These are phyloP conservation scores for Silene latifolia DNA, from an alignment of 148 eudicot genomes.

Conservation along the genomic window DNA sequence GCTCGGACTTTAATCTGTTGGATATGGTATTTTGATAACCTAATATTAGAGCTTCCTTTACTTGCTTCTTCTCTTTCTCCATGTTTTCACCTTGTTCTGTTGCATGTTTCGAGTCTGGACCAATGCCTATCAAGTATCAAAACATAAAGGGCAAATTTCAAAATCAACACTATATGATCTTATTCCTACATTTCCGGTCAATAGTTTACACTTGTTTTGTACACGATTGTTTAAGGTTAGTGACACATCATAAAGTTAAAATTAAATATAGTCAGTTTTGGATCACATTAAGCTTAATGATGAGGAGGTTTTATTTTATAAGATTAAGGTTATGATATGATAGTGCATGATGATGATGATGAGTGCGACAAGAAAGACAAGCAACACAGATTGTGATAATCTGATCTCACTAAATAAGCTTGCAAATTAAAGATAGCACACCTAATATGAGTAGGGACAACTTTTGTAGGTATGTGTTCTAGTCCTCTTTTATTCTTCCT, in stretches of 20 bases:
- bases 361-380: slow-evolving; percentile 16
- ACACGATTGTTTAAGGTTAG: too few species aligned
- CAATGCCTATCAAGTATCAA: slow-evolving; percentile 49
- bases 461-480: slow-evolving; percentile 20
- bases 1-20: slow-evolving; percentile 57
- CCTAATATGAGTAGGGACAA: slow-evolving; percentile 14
- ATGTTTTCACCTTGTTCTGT: slow-evolving; percentile 50
- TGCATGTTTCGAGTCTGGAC: slow-evolving; percentile 59
- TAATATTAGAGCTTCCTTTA: slow-evolving; percentile 61
- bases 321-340: slow-evolving; percentile 18
- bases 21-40: slow-evolving; percentile 84
- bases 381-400: slow-evolving; percentile 9
- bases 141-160: too few species aligned
- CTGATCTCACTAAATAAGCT: neutral
- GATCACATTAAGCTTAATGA: neutral
- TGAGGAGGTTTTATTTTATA: neutral
- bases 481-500: slow-evolving; percentile 23
- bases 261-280: neutral
- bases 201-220: too few species aligned
- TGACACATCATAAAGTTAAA: neutral
- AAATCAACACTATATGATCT: too few species aligned
- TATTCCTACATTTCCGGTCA: too few species aligned
- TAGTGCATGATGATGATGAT: slow-evolving; percentile 17
- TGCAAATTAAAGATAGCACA: slow-evolving; percentile 14
- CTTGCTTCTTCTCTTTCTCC: slow-evolving; percentile 61